Percentiles rank a stretch among this genome's conserved stretches.
These are phyloP conservation scores for Rhododendron mucronatum DNA, from an alignment of 148 eudicot genomes.

Conservation along the genomic window DNA sequence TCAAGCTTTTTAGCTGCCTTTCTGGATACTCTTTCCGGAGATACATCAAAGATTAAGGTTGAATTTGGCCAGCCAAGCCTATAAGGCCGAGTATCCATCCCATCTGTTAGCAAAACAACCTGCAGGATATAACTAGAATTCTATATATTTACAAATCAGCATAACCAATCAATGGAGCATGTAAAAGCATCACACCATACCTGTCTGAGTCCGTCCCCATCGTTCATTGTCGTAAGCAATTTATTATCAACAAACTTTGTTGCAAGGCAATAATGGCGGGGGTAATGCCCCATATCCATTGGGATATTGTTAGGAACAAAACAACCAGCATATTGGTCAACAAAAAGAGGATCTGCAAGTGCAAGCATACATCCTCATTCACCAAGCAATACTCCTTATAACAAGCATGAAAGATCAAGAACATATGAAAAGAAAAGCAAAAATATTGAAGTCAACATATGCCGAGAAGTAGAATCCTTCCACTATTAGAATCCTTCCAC, in stretches of 20 bases:
- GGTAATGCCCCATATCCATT: constrained; percentile 19
- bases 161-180: constrained; percentile 7
- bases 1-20: constrained; percentile 47
- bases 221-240: constrained; percentile 40
- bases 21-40: constrained; percentile 47
- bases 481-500: background rate
- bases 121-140: constrained; percentile 20
- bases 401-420: background rate
- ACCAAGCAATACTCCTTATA: background rate
- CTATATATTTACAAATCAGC: constrained; percentile 16
- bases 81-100: constrained; percentile 87
- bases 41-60: constrained; percentile 67
- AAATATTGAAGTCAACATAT: background rate
- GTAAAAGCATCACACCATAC: constrained; percentile 21
- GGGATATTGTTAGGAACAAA: constrained; percentile 44
- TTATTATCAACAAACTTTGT: constrained; percentile 82
- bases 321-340: constrained; percentile 71
- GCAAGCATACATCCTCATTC: constrained; percentile 12
- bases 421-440: background rate
- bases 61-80: constrained; percentile 81
- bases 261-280: constrained; percentile 59
- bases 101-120: constrained; percentile 96
- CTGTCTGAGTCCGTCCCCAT: constrained; percentile 62
- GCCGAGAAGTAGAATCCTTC: background rate
- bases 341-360: constrained; percentile 75